Percentiles rank a stretch among this genome's conserved stretches.
Evolutionary conservation across 1,139 yeast genomes (phyloP).

Genomic region (Taphrina sp.): DNA sequence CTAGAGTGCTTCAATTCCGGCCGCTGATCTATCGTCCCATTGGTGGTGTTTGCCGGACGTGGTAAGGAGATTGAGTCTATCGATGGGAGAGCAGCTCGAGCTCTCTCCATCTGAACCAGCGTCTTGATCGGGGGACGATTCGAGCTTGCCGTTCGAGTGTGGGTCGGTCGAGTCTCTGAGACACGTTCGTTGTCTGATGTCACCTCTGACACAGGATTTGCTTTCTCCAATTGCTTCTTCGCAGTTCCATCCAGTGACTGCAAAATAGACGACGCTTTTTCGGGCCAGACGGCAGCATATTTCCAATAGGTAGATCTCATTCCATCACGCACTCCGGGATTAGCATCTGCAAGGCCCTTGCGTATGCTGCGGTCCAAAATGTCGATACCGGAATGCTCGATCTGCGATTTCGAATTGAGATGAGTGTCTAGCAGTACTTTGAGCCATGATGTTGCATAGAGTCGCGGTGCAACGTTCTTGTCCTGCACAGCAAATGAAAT

Average conservation of each 20-base stretch:
- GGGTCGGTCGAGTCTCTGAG: background rate
- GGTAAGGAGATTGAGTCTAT: constrained; percentile 2
- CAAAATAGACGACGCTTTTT: constrained; percentile 46
- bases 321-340: constrained; percentile 72
- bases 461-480: constrained; percentile 67
- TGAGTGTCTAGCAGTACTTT: constrained; percentile 55
- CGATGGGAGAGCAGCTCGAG: constrained; percentile 1
- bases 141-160: background rate
- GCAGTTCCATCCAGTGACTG: constrained; percentile 51
- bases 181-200: background rate
- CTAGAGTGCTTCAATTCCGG: constrained; percentile 16
- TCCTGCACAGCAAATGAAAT: constrained; percentile 60
- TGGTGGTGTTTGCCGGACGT: no score
- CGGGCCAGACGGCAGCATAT: constrained; percentile 53
- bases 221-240: constrained; percentile 56
- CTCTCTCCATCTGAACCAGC: constrained; percentile 8
- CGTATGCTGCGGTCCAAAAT: constrained; percentile 54
- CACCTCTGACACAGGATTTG: constrained; percentile 48
- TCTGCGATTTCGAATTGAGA: constrained; percentile 46
- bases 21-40: background rate
- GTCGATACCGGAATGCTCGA: constrained; percentile 49
- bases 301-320: constrained; percentile 77
- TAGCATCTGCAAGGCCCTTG: constrained; percentile 73
- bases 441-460: constrained; percentile 69
- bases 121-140: constrained; percentile 13